Percentiles rank a stretch among this genome's conserved stretches.
phyloP scores from a whole-genome alignment of 2,329 filamentous ascomycete species.

The Hortaea werneckii region DNA sequence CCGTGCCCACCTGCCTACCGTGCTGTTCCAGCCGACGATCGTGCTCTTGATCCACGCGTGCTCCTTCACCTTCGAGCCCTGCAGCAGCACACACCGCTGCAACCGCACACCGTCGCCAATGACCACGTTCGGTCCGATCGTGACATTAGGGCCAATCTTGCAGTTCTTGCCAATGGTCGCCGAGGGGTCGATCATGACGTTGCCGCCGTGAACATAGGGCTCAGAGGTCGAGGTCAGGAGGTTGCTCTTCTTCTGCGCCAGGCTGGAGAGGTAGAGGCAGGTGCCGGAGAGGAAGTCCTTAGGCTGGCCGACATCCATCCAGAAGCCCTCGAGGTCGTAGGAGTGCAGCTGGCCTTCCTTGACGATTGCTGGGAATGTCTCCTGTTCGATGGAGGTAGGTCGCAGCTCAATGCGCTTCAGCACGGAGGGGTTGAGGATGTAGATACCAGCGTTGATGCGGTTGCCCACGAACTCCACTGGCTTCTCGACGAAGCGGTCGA shows the following conservation, averaged over 20 bases:
- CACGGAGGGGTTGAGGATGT: slow-evolving; percentile 90
- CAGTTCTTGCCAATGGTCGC: slow-evolving; percentile 98
- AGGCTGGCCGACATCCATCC: slow-evolving; percentile 98
- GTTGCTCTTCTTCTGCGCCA: slow-evolving; percentile 83
- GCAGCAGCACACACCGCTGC: slow-evolving; percentile 82
- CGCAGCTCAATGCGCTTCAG: slow-evolving; percentile 88
- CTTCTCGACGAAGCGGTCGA: slow-evolving; percentile 99
- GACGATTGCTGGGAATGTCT: slow-evolving; percentile 93
- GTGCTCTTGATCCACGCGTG: slow-evolving; percentile 98
- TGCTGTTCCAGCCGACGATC: slow-evolving; percentile 97
- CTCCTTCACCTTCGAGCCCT: slow-evolving; percentile 91
- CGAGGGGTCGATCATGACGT: slow-evolving; percentile 86
- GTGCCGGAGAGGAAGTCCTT: slow-evolving; percentile 97
- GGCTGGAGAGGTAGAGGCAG: slow-evolving; percentile 87
- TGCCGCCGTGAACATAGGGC: slow-evolving; percentile 80
- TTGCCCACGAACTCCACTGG: slow-evolving; percentile 97
- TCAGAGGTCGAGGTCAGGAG: slow-evolving; percentile 60
- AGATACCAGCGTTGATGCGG: slow-evolving; percentile 97
- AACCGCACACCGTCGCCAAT: slow-evolving; percentile 89
- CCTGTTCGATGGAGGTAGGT: slow-evolving; percentile 95
- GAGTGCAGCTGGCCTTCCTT: slow-evolving; percentile 85
- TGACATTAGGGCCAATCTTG: slow-evolving; percentile 94
- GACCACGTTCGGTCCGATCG: slow-evolving; percentile 85
- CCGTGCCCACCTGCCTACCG: slow-evolving; percentile 87
- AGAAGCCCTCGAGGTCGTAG: slow-evolving; percentile 94